Evolutionary conservation across 2,329 filamentous ascomycete genomes (phyloP).

Genomic region (Fusarium robinianum): DNA sequence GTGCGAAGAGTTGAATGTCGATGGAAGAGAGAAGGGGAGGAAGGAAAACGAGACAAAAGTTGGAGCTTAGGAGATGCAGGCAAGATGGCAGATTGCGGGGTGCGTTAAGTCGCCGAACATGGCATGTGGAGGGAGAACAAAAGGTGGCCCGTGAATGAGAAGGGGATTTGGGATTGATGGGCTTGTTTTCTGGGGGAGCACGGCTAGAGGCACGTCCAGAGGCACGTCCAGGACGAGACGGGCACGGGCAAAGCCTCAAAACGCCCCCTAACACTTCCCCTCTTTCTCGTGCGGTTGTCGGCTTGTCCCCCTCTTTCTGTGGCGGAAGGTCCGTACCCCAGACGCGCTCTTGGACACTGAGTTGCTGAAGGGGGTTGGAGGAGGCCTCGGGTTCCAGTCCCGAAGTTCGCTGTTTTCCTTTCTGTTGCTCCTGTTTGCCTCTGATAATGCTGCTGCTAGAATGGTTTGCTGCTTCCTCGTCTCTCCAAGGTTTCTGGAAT

Average conservation of each 20-base stretch:
- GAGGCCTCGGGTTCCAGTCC: no score
- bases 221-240: conserved; percentile 24
- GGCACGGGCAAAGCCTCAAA: conserved; percentile 30
- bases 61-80: conserved; percentile 38
- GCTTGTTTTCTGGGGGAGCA: conserved; percentile 16
- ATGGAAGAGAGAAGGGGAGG: conserved; percentile 26
- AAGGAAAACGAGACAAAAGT: conserved; percentile 31
- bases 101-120: conserved; percentile 35
- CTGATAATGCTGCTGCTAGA: no score
- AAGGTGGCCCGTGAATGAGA: conserved; percentile 33
- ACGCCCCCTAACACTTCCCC: conserved; percentile 21
- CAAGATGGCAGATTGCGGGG: conserved; percentile 36
- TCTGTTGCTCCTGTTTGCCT: no score
- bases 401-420: no score
- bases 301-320: conserved; percentile 30
- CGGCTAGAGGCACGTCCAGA: conserved; percentile 13
- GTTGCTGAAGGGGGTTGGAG: no score
- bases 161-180: conserved; percentile 16
- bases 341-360: no score
- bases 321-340: conserved; percentile 22
- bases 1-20: conserved; percentile 23
- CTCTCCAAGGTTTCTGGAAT: no score
- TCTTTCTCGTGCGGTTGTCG: conserved; percentile 12
- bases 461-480: no score
- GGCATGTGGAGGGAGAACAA: conserved; percentile 36